Conservation (phyloP, 2,329 filamentous ascomycete genomes). For the Talaromyces rugulosus region DNA sequence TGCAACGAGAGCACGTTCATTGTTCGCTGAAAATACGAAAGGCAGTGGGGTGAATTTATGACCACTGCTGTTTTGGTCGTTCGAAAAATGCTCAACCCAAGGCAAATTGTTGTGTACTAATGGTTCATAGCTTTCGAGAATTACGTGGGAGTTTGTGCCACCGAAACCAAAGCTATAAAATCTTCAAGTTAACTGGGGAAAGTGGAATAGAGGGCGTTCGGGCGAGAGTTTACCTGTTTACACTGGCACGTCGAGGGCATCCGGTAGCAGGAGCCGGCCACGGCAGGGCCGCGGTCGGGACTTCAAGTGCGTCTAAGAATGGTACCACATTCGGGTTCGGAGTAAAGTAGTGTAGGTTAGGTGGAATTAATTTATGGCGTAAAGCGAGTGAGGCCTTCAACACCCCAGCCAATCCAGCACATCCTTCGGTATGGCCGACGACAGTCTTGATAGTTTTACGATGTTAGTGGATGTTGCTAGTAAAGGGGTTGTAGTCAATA, state of each 20-base stretch:
- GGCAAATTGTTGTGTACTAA: no score
- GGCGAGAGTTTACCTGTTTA: slow-evolving; percentile 29
- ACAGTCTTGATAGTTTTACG: slow-evolving; percentile 32
- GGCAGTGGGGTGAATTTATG: background rate
- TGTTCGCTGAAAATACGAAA: background rate
- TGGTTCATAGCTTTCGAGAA: slow-evolving; percentile 15
- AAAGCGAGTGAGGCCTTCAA: slow-evolving; percentile 30
- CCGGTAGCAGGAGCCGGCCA: slow-evolving; percentile 11
- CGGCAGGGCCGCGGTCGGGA: slow-evolving; percentile 16
- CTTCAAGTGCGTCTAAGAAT: slow-evolving; percentile 19
- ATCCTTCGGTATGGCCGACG: slow-evolving; percentile 31
- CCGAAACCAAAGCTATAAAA: slow-evolving; percentile 36
- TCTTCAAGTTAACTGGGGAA: no score
- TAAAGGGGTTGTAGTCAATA: no score
- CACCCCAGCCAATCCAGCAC: slow-evolving; percentile 23
- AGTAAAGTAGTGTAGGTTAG: slow-evolving; percentile 23
- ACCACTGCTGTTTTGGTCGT: no score
- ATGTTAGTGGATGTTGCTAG: background rate
- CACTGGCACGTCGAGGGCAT: slow-evolving; percentile 17
- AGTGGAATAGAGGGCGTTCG: no score
- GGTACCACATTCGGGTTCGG: slow-evolving; percentile 24
- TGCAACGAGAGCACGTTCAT: no score
- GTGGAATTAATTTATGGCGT: slow-evolving; percentile 27
- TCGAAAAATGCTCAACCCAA: no score
- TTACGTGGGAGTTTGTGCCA: slow-evolving; percentile 32